Conservation (phyloP, 2,329 filamentous ascomycete species). For the Colletotrichum sp. region DNA sequence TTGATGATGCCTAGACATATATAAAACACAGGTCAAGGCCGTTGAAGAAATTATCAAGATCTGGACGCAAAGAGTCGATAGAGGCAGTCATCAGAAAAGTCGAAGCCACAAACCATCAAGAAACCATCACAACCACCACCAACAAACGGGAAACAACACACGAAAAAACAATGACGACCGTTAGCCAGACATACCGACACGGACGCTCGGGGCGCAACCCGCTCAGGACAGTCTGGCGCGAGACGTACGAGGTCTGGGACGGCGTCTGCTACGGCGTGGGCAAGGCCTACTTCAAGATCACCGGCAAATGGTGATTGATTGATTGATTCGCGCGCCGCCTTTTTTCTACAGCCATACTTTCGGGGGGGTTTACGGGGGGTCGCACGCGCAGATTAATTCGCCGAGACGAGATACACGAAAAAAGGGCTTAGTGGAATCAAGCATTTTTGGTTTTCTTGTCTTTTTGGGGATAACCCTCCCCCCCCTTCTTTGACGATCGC, state of each 20-base stretch:
- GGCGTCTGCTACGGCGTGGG: slow-evolving; percentile 42
- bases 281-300: slow-evolving; percentile 40
- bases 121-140: not conserved
- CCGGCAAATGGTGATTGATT: slow-evolving; percentile 14
- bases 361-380: not conserved
- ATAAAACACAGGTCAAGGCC: not conserved
- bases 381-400: not conserved
- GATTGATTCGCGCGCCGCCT: not conserved
- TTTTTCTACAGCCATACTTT: not conserved
- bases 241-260: slow-evolving; percentile 43
- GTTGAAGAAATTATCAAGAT: not conserved
- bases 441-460: not conserved
- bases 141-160: not conserved
- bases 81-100: not conserved
- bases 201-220: slow-evolving; percentile 49
- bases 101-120: not conserved
- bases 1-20: not conserved
- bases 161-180: slow-evolving; percentile 53
- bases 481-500: not conserved
- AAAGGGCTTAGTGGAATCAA: not conserved
- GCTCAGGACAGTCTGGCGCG: slow-evolving; percentile 29
- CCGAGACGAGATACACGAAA: not conserved
- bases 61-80: not conserved
- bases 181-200: slow-evolving; percentile 66
- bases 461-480: not conserved